A percentile compares a stretch with the other conserved stretches of the same genome.
Conservation (phyloP, 129 eudicot species). For the carrot (Daucus carota) region DH1_v3.0 NC_030384.2:40332501-40333000, state of each 20-base stretch:
- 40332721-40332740: not conserved
- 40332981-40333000: not conserved
- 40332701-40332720: slow-evolving; percentile 22
- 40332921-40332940: not conserved
- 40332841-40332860: not conserved
- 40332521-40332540: slow-evolving; percentile 20
- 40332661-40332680: slow-evolving; percentile 35
- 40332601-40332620: not conserved
- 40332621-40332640: not conserved
- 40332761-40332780: slow-evolving; percentile 9
- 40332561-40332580: too few relatives aligned
- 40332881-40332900: not conserved
- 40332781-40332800: not conserved
- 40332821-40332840: not conserved
- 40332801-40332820: not conserved
- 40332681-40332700: slow-evolving; percentile 53
- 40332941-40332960: not conserved
- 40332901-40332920: not conserved
- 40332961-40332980: not conserved
- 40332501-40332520: slow-evolving; percentile 22
- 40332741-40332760: slow-evolving; percentile 14
- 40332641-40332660: slow-evolving; percentile 41
- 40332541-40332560: too few relatives aligned
- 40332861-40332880: not conserved
- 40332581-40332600: not conserved